These are phyloP conservation scores for Xylaria acuta DNA, from an alignment of 495 filamentous ascomycete genomes.

Conservation along the genomic window DNA sequence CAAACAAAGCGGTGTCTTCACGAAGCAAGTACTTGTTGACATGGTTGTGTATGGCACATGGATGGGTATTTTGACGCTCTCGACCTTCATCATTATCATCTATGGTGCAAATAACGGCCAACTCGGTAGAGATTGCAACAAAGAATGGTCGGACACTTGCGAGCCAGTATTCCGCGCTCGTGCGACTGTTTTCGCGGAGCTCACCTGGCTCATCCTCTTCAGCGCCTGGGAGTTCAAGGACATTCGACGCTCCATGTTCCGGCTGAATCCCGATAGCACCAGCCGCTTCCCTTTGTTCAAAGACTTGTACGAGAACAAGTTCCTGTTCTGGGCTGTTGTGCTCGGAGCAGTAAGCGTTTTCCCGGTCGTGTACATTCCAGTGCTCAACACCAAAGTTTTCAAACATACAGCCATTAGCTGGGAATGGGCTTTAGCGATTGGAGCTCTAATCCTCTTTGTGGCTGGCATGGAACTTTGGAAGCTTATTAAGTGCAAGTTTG, in stretches of 20 bases:
- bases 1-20: slow-evolving; percentile 72
- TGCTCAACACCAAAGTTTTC: slow-evolving; percentile 72
- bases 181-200: slow-evolving; percentile 75
- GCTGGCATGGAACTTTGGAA: slow-evolving; percentile 72
- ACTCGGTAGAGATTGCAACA: slow-evolving; percentile 72
- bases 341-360: slow-evolving; percentile 72
- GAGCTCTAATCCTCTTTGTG: slow-evolving; percentile 66
- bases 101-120: slow-evolving; percentile 64
- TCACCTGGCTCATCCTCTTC: slow-evolving; percentile 76
- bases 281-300: slow-evolving; percentile 62
- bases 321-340: slow-evolving; percentile 76
- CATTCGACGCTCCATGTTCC: slow-evolving; percentile 72
- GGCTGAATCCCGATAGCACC: slow-evolving; percentile 62
- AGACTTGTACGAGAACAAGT: slow-evolving; percentile 72
- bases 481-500: slow-evolving; percentile 59
- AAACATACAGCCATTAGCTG: slow-evolving; percentile 75
- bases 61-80: slow-evolving; percentile 71
- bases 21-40: slow-evolving; percentile 69
- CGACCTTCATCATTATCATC: slow-evolving; percentile 71
- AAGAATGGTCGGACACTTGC: slow-evolving; percentile 60
- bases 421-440: slow-evolving; percentile 73
- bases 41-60: slow-evolving; percentile 76
- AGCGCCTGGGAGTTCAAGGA: slow-evolving; percentile 79
- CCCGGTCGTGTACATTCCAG: slow-evolving; percentile 75
- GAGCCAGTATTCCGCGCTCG: slow-evolving; percentile 74